A percentile compares a stretch with the other conserved stretches of the same genome.
These are phyloP conservation scores for Theobroma grandiflorum DNA, from an alignment of 441 rosid genomes.

Conservation along the genomic window DNA sequence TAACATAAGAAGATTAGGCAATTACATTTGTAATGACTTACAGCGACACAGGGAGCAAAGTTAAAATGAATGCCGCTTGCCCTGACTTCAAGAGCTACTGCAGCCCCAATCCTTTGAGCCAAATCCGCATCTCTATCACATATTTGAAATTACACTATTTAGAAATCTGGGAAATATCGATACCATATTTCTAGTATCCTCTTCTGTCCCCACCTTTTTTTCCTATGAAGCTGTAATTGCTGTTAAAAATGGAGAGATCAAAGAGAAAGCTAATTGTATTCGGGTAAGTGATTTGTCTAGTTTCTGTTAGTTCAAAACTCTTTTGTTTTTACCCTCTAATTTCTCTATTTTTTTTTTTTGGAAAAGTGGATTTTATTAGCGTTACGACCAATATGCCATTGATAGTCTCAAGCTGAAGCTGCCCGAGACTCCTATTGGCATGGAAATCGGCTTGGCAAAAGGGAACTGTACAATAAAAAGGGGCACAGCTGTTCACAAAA, in stretches of 20 bases:
- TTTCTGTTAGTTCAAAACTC: conserved; percentile 8
- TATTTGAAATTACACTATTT: conserved; percentile 15
- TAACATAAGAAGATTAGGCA: neutral
- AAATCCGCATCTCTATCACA: conserved; percentile 73
- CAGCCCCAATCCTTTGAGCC: conserved; percentile 71
- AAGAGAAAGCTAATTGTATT: neutral
- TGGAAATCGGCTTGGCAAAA: too few relatives aligned
- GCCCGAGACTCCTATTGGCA: too few relatives aligned
- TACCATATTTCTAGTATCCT: conserved; percentile 3
- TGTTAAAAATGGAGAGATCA: neutral
- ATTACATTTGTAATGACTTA: conserved; percentile 43
- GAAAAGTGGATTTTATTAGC: too few relatives aligned
- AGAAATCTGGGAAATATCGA: conserved; percentile 16
- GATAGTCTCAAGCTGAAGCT: too few relatives aligned
- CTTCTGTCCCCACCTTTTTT: neutral
- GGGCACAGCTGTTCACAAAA: too few relatives aligned
- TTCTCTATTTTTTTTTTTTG: too few relatives aligned
- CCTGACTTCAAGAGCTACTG: conserved; percentile 89
- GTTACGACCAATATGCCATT: too few relatives aligned
- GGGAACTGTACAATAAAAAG: too few relatives aligned
- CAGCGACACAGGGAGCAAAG: conserved; percentile 94
- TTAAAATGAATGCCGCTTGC: conserved; percentile 84
- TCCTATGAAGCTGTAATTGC: neutral
- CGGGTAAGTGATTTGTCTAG: neutral
- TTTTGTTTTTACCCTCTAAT: neutral